Conservation (phyloP, 345 rosid genomes). For the Gossypium anomalum region DNA sequence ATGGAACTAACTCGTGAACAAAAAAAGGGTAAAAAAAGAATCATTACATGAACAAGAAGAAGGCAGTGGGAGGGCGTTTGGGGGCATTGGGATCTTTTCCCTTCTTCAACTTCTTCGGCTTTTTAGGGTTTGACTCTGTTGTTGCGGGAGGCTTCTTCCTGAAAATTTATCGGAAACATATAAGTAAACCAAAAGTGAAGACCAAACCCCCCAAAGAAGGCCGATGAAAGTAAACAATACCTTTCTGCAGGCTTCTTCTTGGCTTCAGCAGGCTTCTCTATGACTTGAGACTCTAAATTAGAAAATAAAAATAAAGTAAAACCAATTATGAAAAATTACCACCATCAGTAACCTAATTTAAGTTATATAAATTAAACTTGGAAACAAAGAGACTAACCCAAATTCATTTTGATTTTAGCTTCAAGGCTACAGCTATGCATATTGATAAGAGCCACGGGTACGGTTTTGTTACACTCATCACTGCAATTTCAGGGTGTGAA, state of each 20-base stretch:
- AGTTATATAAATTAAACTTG: not conserved
- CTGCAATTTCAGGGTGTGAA: conserved; percentile 33
- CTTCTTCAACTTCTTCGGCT: conserved; percentile 43
- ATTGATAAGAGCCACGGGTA: conserved; percentile 71
- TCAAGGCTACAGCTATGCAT: conserved; percentile 90
- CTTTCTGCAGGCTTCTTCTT: conserved; percentile 68
- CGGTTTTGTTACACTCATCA: conserved; percentile 57
- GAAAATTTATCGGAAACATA: not conserved
- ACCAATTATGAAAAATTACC: not conserved
- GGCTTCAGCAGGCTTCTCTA: conserved; percentile 54
- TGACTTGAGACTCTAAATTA: conserved; percentile 66
- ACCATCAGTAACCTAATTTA: not conserved
- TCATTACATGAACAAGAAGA: conserved; percentile 72
- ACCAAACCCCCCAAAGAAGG: not conserved
- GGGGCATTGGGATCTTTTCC: conserved; percentile 42
- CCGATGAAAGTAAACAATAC: conserved; percentile 18
- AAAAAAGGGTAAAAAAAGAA: not conserved
- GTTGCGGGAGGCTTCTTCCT: conserved; percentile 58
- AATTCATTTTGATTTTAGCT: conserved; percentile 69
- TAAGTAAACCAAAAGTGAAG: not conserved
- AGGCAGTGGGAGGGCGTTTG: conserved; percentile 85
- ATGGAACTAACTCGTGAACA: not conserved
- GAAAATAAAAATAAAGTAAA: not conserved
- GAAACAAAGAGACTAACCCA: conserved; percentile 43
- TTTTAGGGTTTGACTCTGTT: conserved; percentile 68